A percentile compares a stretch with the other conserved stretches of the same genome.
These are phyloP conservation scores for Neurospora africana DNA, from an alignment of 495 filamentous ascomycete genomes.

Conservation along the genomic window DNA sequence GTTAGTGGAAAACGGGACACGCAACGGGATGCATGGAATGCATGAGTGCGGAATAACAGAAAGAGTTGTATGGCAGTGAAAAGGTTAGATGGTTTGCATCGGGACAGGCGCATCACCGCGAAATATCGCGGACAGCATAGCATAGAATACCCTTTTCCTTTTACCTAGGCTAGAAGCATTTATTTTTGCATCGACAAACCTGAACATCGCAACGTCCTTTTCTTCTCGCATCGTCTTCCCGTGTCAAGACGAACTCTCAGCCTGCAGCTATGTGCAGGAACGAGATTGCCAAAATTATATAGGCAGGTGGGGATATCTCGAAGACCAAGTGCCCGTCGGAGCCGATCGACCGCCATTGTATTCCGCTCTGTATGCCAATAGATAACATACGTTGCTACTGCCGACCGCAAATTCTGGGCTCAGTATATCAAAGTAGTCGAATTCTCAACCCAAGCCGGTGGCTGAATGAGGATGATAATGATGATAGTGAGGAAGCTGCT, in stretches of 20 bases:
- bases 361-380: neutral
- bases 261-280: neutral
- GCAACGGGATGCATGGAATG: neutral
- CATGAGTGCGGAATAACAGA: neutral
- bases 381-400: neutral
- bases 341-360: neutral
- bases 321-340: neutral
- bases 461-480: neutral
- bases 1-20: neutral
- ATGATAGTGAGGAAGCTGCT: neutral
- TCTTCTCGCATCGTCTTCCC: neutral
- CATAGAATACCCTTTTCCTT: neutral
- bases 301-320: neutral
- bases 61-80: neutral
- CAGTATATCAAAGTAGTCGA: neutral
- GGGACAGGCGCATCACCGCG: neutral
- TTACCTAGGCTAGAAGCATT: conserved; percentile 1
- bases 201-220: neutral
- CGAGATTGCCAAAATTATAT: neutral
- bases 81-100: neutral
- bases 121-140: neutral
- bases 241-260: neutral
- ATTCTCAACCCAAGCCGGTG: neutral
- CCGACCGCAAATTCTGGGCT: neutral
- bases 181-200: neutral